phyloP scores from a whole-genome alignment of 1,139 yeast species.

The Pichia sp. region DNA sequence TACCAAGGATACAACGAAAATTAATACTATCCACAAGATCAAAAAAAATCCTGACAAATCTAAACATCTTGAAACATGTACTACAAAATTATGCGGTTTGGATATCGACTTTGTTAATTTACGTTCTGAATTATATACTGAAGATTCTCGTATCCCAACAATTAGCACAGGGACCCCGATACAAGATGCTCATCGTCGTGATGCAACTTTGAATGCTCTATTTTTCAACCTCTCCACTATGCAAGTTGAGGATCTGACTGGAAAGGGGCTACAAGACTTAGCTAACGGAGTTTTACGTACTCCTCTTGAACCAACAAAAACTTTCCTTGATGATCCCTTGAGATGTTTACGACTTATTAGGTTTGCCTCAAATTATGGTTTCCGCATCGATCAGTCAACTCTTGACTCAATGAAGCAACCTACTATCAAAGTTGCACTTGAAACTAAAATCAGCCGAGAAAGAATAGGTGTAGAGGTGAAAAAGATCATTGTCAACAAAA shows the following conservation, averaged over 20 bases:
- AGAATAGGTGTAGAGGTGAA: slow-evolving; percentile 83
- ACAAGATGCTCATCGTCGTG: slow-evolving; percentile 89
- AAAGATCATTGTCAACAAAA: slow-evolving; percentile 60
- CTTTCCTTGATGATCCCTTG: slow-evolving; percentile 90
- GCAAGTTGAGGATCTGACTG: slow-evolving; percentile 80
- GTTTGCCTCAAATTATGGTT: slow-evolving; percentile 78
- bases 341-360: slow-evolving; percentile 80
- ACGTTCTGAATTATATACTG: slow-evolving; percentile 80
- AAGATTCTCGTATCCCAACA: slow-evolving; percentile 74
- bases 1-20: slow-evolving; percentile 35
- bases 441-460: slow-evolving; percentile 79
- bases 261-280: slow-evolving; percentile 68
- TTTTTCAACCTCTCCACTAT: slow-evolving; percentile 73
- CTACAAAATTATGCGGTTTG: slow-evolving; percentile 74
- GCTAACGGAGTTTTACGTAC: slow-evolving; percentile 70
- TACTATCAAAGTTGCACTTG: slow-evolving; percentile 55
- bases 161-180: slow-evolving; percentile 80
- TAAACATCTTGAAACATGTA: slow-evolving; percentile 94
- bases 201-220: slow-evolving; percentile 88
- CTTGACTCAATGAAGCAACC: slow-evolving; percentile 61
- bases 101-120: slow-evolving; percentile 92
- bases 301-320: slow-evolving; percentile 77
- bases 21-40: slow-evolving; percentile 60
- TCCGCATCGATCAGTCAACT: slow-evolving; percentile 57
- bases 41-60: slow-evolving; percentile 92